phyloP scores from a whole-genome alignment of 2,329 filamentous ascomycete species.

The Nigrospora oryzae region DNA sequence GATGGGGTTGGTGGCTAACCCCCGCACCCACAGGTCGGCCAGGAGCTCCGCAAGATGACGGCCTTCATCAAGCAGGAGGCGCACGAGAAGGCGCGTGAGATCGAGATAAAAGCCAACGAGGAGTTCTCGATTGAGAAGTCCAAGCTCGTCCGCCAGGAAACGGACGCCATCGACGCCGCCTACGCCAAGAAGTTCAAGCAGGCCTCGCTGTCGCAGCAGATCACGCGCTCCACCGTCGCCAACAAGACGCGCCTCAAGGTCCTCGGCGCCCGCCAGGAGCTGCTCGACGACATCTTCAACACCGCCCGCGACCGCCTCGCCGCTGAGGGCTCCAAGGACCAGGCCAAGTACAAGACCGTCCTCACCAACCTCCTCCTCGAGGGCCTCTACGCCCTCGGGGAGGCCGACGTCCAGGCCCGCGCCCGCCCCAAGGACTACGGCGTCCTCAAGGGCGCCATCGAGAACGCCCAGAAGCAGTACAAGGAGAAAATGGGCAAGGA shows the following conservation, averaged over 20 bases:
- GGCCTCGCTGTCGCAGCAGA: constrained; percentile 96
- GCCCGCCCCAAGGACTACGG: constrained; percentile 74
- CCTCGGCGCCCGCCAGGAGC: constrained; percentile 76
- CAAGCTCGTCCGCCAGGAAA: constrained; percentile 95
- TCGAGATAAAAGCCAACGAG: constrained; percentile 96
- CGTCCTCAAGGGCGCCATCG: constrained; percentile 67
- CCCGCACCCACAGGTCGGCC: constrained; percentile 61
- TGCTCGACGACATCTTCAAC: constrained; percentile 87
- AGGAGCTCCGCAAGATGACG: constrained; percentile 99
- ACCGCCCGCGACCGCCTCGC: constrained; percentile 64
- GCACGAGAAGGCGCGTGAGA: constrained; percentile 92
- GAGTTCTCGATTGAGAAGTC: constrained; percentile 99
- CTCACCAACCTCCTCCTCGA: constrained; percentile 80
- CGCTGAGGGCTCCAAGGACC: constrained; percentile 55
- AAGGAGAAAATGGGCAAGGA: constrained; percentile 69
- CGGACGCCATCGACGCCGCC: constrained; percentile 77
- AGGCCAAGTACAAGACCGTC: constrained; percentile 64
- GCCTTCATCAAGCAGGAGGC: constrained; percentile 99
- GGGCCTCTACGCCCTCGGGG: constrained; percentile 80
- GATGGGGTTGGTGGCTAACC: constrained; percentile 4
- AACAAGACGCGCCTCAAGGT: constrained; percentile 94
- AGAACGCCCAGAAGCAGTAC: constrained; percentile 72
- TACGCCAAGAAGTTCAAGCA: constrained; percentile 99
- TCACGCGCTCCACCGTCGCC: constrained; percentile 88
- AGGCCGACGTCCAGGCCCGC: constrained; percentile 67